Conservation (phyloP, 345 rosid genomes). For the Mercurialis annua region DNA sequence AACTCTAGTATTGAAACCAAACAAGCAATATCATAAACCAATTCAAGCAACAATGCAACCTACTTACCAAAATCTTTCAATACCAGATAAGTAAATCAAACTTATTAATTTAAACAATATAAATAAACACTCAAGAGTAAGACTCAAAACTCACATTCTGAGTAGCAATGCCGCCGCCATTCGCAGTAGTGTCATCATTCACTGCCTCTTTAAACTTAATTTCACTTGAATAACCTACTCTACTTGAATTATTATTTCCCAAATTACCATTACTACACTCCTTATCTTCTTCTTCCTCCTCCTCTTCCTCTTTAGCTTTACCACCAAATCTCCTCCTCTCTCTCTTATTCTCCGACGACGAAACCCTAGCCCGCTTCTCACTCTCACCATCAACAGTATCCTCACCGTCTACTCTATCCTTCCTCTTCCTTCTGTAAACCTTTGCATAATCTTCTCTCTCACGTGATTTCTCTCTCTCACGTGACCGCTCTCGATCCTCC, state of each 20-base stretch:
- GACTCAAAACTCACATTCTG: slow-evolving; percentile 45
- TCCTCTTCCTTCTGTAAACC: slow-evolving; percentile 19
- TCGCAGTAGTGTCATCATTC: slow-evolving; percentile 2
- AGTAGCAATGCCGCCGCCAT: slow-evolving; percentile 31
- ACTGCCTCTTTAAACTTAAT: slow-evolving; percentile 32
- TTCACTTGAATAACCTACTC: slow-evolving; percentile 18
- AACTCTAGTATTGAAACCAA: no score
- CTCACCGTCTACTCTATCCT: slow-evolving; percentile 18
- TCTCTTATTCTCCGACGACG: neutral
- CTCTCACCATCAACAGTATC: neutral
- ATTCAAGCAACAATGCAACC: no score
- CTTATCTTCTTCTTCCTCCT: slow-evolving; percentile 43
- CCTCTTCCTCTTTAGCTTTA: slow-evolving; percentile 28
- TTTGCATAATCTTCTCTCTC: slow-evolving; percentile 40
- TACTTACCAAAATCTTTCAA: no score
- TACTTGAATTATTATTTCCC: no score
- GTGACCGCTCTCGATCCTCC: slow-evolving; percentile 12
- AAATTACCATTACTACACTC: slow-evolving; percentile 11
- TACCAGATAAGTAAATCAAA: no score
- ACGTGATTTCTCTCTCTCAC: slow-evolving; percentile 35
- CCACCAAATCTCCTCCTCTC: slow-evolving; percentile 9
- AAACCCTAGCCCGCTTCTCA: slow-evolving; percentile 3
- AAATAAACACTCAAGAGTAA: no score
- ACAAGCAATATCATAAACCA: no score
- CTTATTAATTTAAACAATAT: no score